Evolutionary conservation across 371 early-diverging fungal genomes (phyloP).

Genomic region (Mortierella sp.): DNA sequence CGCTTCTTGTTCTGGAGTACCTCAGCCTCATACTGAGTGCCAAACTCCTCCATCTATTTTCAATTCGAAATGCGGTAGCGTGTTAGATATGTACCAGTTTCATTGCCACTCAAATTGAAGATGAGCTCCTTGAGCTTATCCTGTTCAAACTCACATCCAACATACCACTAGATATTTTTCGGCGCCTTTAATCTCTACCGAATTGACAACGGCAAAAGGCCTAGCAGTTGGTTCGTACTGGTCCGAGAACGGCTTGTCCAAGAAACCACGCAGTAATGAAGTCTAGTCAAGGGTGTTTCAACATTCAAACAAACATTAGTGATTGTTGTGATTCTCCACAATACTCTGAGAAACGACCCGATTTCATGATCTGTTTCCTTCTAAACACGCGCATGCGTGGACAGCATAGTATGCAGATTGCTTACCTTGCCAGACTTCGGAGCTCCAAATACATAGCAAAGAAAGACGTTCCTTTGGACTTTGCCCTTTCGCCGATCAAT

Average conservation of each 20-base stretch:
- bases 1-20: slow-evolving; percentile 83
- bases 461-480: slow-evolving; percentile 89
- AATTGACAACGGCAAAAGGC: slow-evolving; percentile 90
- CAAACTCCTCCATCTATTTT: slow-evolving; percentile 91
- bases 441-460: slow-evolving; percentile 96
- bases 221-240: slow-evolving; percentile 84
- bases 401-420: background rate
- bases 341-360: background rate
- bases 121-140: no score
- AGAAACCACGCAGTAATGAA: slow-evolving; percentile 85
- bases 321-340: background rate
- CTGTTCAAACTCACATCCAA: background rate
- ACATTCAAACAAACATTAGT: background rate
- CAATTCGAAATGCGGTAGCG: background rate
- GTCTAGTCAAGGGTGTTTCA: slow-evolving; percentile 64
- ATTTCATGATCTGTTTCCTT: slow-evolving; percentile 1
- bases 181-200: slow-evolving; percentile 93
- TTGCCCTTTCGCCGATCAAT: slow-evolving; percentile 87
- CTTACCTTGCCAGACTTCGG: slow-evolving; percentile 92
- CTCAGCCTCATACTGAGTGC: slow-evolving; percentile 82
- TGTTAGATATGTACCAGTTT: no score
- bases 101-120: no score
- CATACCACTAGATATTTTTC: slow-evolving; percentile 94
- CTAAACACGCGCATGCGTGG: background rate
- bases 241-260: slow-evolving; percentile 83